These are phyloP conservation scores for Exophiala dermatitidis DNA, from an alignment of 2,329 filamentous ascomycete genomes.

Conservation along the genomic window DNA sequence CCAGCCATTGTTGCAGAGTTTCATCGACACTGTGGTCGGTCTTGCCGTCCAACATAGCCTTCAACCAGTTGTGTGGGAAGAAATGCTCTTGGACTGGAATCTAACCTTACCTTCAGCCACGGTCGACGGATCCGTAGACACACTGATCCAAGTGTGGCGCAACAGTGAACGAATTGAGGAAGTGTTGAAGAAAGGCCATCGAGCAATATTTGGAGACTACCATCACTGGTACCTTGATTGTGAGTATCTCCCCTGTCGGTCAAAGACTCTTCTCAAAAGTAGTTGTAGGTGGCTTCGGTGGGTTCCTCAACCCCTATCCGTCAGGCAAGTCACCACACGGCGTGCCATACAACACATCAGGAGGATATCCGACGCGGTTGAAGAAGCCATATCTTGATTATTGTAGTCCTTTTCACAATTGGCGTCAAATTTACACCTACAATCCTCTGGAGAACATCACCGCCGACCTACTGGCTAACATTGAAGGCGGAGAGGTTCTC, in stretches of 20 bases:
- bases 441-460: conserved; percentile 63
- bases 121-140: not conserved
- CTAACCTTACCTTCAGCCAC: conserved; percentile 58
- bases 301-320: conserved; percentile 25
- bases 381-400: conserved; percentile 66
- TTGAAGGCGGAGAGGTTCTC: conserved; percentile 74
- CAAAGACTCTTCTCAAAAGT: not conserved
- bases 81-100: conserved; percentile 74
- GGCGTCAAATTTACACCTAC: conserved; percentile 73
- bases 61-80: conserved; percentile 77
- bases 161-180: conserved; percentile 26
- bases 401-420: conserved; percentile 72
- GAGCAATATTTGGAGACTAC: conserved; percentile 30
- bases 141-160: conserved; percentile 65
- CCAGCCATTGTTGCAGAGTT: conserved; percentile 67
- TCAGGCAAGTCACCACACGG: conserved; percentile 24
- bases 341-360: conserved; percentile 23
- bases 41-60: conserved; percentile 59
- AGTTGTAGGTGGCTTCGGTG: conserved; percentile 23
- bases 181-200: conserved; percentile 29
- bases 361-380: conserved; percentile 19
- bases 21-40: conserved; percentile 63
- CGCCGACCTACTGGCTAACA: conserved; percentile 54
- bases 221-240: conserved; percentile 29
- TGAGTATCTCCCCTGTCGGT: conserved; percentile 10